phyloP scores from a whole-genome alignment of 148 eudicot genomes.

The Amaranthus palmeri region DNA sequence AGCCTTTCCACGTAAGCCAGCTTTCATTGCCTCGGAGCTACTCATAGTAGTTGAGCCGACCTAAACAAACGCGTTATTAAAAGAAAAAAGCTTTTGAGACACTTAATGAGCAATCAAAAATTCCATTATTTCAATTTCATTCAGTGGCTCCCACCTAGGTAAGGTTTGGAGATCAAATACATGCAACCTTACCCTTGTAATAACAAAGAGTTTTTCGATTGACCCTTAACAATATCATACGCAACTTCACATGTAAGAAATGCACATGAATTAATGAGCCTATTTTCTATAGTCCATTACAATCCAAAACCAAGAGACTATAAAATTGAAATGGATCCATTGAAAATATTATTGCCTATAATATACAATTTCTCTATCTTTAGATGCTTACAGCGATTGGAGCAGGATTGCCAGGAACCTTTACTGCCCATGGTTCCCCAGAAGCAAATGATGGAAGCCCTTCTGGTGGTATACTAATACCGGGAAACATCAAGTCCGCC shows the following conservation, averaged over 20 bases:
- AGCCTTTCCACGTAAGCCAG: constrained; percentile 92
- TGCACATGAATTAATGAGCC: no score
- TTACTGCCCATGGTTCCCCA: constrained; percentile 91
- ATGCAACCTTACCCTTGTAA: no score
- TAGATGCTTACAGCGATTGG: constrained; percentile 66
- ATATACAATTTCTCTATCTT: not conserved
- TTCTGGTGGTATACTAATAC: constrained; percentile 61
- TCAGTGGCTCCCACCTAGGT: constrained; percentile 5
- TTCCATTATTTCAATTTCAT: not conserved
- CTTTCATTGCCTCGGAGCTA: constrained; percentile 70
- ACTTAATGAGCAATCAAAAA: not conserved
- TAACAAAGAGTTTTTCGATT: no score
- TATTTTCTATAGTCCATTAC: no score
- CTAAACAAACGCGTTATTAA: constrained; percentile 29
- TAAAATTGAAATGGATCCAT: no score
- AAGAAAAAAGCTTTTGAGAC: constrained; percentile 1
- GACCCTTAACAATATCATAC: no score
- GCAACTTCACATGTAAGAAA: no score
- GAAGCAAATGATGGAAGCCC: constrained; percentile 72
- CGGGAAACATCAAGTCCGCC: constrained; percentile 98
- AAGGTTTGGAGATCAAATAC: not conserved
- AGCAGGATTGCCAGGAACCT: constrained; percentile 89
- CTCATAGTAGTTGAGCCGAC: constrained; percentile 82
- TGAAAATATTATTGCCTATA: not conserved
- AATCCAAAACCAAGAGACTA: not conserved